Evolutionary conservation across 352 stramenopile genomes (phyloP), one percentile per base, ranked within the genome.

Genomic region (Phytophthora sp.): DNA sequence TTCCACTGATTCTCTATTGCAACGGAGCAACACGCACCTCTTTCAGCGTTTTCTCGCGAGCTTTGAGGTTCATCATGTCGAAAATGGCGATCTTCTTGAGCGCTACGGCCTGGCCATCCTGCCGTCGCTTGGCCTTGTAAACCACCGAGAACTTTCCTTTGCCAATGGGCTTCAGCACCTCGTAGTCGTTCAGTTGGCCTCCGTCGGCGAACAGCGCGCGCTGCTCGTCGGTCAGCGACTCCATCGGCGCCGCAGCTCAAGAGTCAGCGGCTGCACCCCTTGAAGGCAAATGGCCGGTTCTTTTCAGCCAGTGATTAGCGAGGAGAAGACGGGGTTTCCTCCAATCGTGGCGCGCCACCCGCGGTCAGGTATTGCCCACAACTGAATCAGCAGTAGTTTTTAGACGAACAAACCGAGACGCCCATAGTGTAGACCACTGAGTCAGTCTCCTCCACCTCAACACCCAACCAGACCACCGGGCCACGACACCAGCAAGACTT

Each of bases 61-160:
- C 76, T 50, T 89, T 89, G n/a, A 82, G 61, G 69, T 97, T 93
- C 86, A 98, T 97, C 37, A 91, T 69, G 72, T 94, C 82, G 65
- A 96, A 97, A 55, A 97, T 95, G 38, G 76, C 79, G 57, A 98
- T 97, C 65, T 97, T 94, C 81, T 98, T 98, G 48, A 98, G 80
- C 34, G 95, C 95, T 15, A 98, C 92, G 1, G 79, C 53, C 58
- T 87, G 74, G 5, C 50, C 84, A 52, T 97, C 87, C 15, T 60
- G 37, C 17, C 66, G 76, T n/a, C 83, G 78, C 48, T 73, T 87
- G 21, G 93, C 91, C 51, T 93, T 94, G 69, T 90, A 97, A 20
- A 98, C 93, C 34, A 97, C 77, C 5, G 91, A 96, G 69, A 98
- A 98, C 69, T 98, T 98, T 42, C 92, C 92, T 57, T 97, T 97